These are phyloP conservation scores for Petasospora rhodanensis DNA, from an alignment of 1,139 yeast species.

Conservation along the genomic window DNA sequence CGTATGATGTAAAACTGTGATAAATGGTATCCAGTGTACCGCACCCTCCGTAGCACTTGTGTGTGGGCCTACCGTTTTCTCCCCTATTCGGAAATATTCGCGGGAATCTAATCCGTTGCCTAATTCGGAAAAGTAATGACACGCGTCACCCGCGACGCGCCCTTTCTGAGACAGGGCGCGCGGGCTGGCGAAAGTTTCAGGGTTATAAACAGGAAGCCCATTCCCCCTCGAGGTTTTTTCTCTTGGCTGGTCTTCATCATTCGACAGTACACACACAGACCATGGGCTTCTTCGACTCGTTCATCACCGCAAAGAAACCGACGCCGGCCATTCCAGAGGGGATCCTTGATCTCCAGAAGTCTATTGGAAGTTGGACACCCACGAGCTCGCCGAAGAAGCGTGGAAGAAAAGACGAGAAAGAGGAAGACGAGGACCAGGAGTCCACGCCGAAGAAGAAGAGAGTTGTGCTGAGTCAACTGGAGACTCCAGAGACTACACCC, in stretches of 20 bases:
- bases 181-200: not conserved
- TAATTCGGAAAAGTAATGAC: constrained; percentile 17
- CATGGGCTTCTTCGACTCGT: not conserved
- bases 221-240: too few species aligned
- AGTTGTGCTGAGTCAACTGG: constrained; percentile 2
- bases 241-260: not conserved
- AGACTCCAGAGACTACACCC: constrained; percentile 17
- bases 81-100: too few species aligned
- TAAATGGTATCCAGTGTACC: too few species aligned
- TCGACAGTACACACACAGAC: not conserved
- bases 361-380: constrained; percentile 1
- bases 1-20: too few species aligned
- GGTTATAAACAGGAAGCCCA: not conserved
- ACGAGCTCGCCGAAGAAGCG: not conserved
- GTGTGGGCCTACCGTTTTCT: too few species aligned
- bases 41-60: too few species aligned
- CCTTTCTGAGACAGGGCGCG: not conserved
- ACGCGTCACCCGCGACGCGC: constrained; percentile 9
- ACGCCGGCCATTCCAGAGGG: not conserved
- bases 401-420: too few species aligned
- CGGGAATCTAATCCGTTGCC: too few species aligned
- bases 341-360: constrained; percentile 4
- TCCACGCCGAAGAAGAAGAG: constrained; percentile 8
- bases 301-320: not conserved
- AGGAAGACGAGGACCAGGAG: not conserved